Percentiles rank a stretch among this genome's conserved stretches.
Conservation (phyloP, 1,139 yeast genomes). For the Blastobotrys indianensis region DNA sequence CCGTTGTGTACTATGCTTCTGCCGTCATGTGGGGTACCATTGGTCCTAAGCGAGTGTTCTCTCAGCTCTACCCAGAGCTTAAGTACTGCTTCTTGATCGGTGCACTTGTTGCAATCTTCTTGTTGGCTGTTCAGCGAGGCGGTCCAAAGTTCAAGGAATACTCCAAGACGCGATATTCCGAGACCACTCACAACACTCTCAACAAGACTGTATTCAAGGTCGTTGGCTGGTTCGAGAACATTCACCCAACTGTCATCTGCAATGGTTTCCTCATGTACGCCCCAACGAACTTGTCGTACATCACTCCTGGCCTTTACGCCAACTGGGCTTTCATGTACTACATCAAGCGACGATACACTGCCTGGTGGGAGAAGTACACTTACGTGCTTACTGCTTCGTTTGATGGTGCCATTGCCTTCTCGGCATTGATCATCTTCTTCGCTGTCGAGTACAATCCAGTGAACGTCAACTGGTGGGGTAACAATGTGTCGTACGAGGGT, state of each 20-base stretch:
- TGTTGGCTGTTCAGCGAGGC: constrained; percentile 39
- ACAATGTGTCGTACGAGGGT: constrained; percentile 40
- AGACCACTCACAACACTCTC: too few species aligned
- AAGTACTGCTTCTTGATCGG: constrained; percentile 43
- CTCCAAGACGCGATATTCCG: too few species aligned
- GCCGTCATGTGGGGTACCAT: constrained; percentile 60
- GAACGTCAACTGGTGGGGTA: constrained; percentile 52
- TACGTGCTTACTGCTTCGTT: constrained; percentile 54
- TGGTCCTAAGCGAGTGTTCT: constrained; percentile 57
- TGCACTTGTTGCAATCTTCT: neutral
- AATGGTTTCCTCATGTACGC: constrained; percentile 34
- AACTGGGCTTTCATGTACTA: constrained; percentile 48
- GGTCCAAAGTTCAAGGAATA: constrained; percentile 30
- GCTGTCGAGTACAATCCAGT: constrained; percentile 42
- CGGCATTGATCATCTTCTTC: constrained; percentile 45
- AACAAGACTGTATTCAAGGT: too few species aligned
- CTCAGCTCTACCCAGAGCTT: constrained; percentile 41
- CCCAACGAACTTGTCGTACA: constrained; percentile 46
- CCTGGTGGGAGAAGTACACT: constrained; percentile 65
- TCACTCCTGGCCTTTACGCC: constrained; percentile 47
- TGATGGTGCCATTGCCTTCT: constrained; percentile 51
- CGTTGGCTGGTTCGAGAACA: constrained; percentile 15
- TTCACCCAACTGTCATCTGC: constrained; percentile 49
- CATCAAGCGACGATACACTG: constrained; percentile 45
- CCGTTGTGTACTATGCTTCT: constrained; percentile 46